phyloP scores from a whole-genome alignment of 192 early-diverging fungal genomes.

The Coemansia sp. region DNA sequence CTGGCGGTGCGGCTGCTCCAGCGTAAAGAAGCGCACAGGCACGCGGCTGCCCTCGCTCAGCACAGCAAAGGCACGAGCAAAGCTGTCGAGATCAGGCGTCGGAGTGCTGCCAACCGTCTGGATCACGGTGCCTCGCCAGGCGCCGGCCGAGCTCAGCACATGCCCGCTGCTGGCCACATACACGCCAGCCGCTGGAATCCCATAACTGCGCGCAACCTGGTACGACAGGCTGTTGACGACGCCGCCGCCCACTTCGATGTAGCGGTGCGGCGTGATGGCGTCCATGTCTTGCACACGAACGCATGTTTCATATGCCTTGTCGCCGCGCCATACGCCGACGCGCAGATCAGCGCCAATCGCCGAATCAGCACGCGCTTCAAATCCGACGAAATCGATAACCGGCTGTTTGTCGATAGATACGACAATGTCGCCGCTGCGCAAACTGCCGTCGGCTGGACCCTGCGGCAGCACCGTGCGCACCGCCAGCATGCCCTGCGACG shows the following conservation, averaged over 20 bases:
- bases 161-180: conserved; percentile 78
- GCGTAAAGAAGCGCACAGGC: conserved; percentile 66
- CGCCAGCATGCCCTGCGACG: conserved; percentile 58
- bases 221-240: conserved; percentile 77
- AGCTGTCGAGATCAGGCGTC: conserved; percentile 73
- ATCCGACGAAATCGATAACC: conserved; percentile 64
- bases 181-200: conserved; percentile 69
- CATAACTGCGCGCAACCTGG: conserved; percentile 73
- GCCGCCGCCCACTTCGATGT: conserved; percentile 87
- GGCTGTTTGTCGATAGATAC: conserved; percentile 59
- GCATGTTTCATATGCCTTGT: conserved; percentile 46
- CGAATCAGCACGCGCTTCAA: conserved; percentile 62
- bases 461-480: conserved; percentile 63
- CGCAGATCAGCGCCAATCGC: conserved; percentile 54
- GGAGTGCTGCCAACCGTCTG: conserved; percentile 68
- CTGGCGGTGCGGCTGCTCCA: conserved; percentile 79
- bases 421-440: conserved; percentile 70
- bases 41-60: conserved; percentile 78
- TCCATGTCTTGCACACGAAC: conserved; percentile 69
- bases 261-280: conserved; percentile 77
- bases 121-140: conserved; percentile 73
- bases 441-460: conserved; percentile 64
- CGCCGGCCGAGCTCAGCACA: conserved; percentile 65
- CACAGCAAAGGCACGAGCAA: conserved; percentile 68
- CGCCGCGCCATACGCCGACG: conserved; percentile 64